These are phyloP conservation scores for Trypanosoma scelopori DNA, from an alignment of 208 protist genomes.

Conservation along the genomic window DNA sequence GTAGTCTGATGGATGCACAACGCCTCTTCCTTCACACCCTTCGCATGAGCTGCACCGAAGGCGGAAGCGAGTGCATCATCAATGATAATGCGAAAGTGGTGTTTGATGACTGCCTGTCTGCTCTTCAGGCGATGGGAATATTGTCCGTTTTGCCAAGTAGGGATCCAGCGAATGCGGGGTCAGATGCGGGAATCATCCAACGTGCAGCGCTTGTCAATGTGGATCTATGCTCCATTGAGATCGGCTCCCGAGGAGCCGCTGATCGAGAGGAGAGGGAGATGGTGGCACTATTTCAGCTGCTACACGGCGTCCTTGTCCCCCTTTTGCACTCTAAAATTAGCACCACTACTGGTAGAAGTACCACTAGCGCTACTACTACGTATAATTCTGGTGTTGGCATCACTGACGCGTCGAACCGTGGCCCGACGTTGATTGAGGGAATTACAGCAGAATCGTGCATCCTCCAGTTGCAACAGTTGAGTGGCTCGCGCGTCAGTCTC, in stretches of 20 bases:
- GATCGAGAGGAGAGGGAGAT: neutral
- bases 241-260: neutral
- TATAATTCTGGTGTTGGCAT: neutral
- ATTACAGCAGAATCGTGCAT: neutral
- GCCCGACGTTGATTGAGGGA: neutral
- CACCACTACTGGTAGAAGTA: neutral
- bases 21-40: slow-evolving; percentile 13
- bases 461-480: too few relatives aligned
- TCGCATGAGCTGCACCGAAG: neutral
- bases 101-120: slow-evolving; percentile 22
- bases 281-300: slow-evolving; percentile 13
- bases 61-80: neutral
- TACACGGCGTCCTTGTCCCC: slow-evolving; percentile 23
- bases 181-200: neutral
- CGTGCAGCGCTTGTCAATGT: slow-evolving; percentile 19
- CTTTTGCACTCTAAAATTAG: slow-evolving; percentile 8
- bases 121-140: slow-evolving; percentile 14
- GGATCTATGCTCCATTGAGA: slow-evolving; percentile 16
- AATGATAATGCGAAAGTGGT: neutral
- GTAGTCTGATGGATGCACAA: slow-evolving; percentile 13
- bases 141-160: slow-evolving; percentile 4
- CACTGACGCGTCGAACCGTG: neutral
- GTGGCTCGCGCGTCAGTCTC: neutral
- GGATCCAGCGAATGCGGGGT: neutral
- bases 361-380: neutral